Evolutionary conservation across 805 yeast species (phyloP), one percentile per base, ranked within the genome.

Genomic region (Candida methanosorbosa): DNA sequence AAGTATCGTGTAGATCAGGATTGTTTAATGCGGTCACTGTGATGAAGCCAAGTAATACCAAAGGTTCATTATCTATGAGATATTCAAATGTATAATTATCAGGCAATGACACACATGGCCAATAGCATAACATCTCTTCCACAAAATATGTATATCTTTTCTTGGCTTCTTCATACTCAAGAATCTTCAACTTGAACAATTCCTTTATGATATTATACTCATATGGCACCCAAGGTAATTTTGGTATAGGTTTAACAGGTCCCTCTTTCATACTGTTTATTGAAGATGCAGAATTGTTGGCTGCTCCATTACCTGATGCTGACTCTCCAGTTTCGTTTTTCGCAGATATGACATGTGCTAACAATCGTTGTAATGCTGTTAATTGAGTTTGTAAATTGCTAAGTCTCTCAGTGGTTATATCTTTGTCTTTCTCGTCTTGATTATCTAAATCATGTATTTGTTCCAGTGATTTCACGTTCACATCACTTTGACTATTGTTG

Each of bases 101-200:
- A 0, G 76, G 66, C 21, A 72, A 48, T 13, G 71, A 57, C 3
- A 69, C 54, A 28, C 68, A 57, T 8, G 78, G 79, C 63, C 71
- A 72, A 45, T 55, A 69, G 11, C 63, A 56, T 13, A 67, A 45
- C 52, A 71, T 56, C 11, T 63, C 57, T 7, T 52, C 32, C 12
- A 58, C 43, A 40, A 71, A 72, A 33, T 43, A 52, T 6, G 47
- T 40, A 35, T 49, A 62, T 41, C 70, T 54, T 12, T 40, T 36
- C 19, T 49, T 47, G 2, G 68, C 59, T 23, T 63, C 68, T 5
- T 55, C 54, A 9, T 51, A 43, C 4, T 56, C 37, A 4, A 70
- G 30, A 5, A 67, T 48, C 14, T 54, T 54, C 16, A 57, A 49
- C 37, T 52, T 57, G 18, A 64, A 49, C 15, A 70, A 39, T 38